phyloP scores from a whole-genome alignment of 108 stramenopile species.

The Aurantiochytrium sp. region DNA sequence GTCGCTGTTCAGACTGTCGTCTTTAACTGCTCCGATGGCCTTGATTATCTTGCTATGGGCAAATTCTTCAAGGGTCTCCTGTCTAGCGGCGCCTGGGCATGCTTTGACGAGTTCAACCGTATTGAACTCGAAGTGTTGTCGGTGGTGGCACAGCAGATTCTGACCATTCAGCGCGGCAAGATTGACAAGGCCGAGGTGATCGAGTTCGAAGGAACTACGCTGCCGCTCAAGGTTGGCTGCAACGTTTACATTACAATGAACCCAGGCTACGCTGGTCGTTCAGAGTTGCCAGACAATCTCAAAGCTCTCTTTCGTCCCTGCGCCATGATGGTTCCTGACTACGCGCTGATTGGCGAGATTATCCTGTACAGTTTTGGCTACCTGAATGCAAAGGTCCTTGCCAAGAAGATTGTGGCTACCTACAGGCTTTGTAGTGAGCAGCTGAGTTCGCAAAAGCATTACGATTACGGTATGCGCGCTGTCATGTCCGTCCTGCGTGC shows the following conservation, averaged over 20 bases:
- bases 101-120: constrained; percentile 62
- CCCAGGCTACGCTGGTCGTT: constrained; percentile 61
- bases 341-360: constrained; percentile 61
- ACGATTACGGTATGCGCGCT: constrained; percentile 65
- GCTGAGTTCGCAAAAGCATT: constrained; percentile 56
- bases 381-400: constrained; percentile 48
- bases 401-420: constrained; percentile 62
- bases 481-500: constrained; percentile 62
- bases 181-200: constrained; percentile 33
- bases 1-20: constrained; percentile 64
- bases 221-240: constrained; percentile 44
- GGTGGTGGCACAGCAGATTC: constrained; percentile 53
- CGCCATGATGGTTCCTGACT: constrained; percentile 70
- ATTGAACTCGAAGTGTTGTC: constrained; percentile 56
- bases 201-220: constrained; percentile 56
- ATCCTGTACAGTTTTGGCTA: constrained; percentile 62
- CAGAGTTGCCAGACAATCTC: constrained; percentile 50
- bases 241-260: constrained; percentile 68
- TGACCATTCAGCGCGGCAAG: constrained; percentile 58
- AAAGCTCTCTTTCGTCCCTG: constrained; percentile 62
- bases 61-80: constrained; percentile 67
- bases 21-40: constrained; percentile 62
- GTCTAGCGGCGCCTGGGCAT: constrained; percentile 55
- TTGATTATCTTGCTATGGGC: constrained; percentile 60
- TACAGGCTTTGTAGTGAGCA: constrained; percentile 66